A percentile compares a stretch with the other conserved stretches of the same genome.
These are phyloP conservation scores for Mucor sp. DNA, from an alignment of 371 early-diverging fungal species.

Conservation along the genomic window DNA sequence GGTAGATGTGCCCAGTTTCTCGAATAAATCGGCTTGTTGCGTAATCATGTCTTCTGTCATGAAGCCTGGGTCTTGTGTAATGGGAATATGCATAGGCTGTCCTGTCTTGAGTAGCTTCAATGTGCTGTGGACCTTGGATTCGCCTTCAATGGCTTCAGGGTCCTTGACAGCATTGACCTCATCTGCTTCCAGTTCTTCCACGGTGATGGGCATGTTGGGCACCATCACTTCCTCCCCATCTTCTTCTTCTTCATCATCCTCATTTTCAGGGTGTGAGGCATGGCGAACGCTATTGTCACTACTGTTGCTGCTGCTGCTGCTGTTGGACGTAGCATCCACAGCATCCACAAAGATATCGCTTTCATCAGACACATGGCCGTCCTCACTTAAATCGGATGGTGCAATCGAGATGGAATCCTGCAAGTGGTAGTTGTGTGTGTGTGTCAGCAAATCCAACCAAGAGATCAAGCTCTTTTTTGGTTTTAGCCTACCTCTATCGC, in stretches of 20 bases:
- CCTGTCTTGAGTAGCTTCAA: constrained; percentile 52
- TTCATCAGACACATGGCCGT: constrained; percentile 7
- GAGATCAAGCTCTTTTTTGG: too few species aligned
- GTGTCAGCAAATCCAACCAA: not conserved
- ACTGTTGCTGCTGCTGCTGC: not conserved
- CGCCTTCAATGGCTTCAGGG: constrained; percentile 34
- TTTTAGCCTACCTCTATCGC: not conserved
- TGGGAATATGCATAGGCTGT: constrained; percentile 70
- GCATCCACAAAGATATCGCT: constrained; percentile 29
- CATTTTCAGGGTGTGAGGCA: not conserved
- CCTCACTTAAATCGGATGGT: constrained; percentile 4
- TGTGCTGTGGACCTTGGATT: constrained; percentile 26
- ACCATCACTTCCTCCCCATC: not conserved
- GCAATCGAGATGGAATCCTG: constrained; percentile 10
- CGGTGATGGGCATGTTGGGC: constrained; percentile 3
- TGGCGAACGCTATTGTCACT: not conserved
- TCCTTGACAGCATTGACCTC: constrained; percentile 26
- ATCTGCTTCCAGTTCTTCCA: constrained; percentile 10
- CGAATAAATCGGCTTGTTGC: constrained; percentile 77
- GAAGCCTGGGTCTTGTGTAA: constrained; percentile 76
- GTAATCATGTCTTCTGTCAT: constrained; percentile 92
- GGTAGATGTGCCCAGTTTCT: constrained; percentile 73
- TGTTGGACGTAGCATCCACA: constrained; percentile 3
- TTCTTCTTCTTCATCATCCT: constrained; percentile 16
- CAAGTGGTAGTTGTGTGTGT: too few species aligned